These are phyloP conservation scores for Barnettozyma botsteinii DNA, from an alignment of 805 yeast species.

Conservation along the genomic window DNA sequence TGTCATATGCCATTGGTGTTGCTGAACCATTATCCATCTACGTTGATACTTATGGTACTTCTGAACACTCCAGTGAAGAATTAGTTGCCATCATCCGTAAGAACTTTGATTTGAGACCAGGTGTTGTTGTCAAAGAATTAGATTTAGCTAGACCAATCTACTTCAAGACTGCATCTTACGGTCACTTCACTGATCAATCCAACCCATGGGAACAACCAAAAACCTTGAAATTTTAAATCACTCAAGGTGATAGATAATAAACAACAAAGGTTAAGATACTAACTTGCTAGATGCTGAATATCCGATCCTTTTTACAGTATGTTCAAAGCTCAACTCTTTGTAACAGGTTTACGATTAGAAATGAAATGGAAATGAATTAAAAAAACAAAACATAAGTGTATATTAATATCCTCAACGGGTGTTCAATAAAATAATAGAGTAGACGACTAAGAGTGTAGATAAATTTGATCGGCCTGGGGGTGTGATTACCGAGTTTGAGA, in stretches of 20 bases:
- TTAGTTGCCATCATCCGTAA: slow-evolving; percentile 85
- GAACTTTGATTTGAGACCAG: slow-evolving; percentile 99
- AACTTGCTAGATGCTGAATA: too few relatives aligned
- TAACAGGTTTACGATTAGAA: slow-evolving; percentile 7
- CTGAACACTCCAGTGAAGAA: slow-evolving; percentile 82
- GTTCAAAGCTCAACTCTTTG: slow-evolving; percentile 12
- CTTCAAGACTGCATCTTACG: slow-evolving; percentile 98
- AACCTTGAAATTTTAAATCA: slow-evolving; percentile 50
- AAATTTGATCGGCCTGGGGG: too few relatives aligned
- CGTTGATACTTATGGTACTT: slow-evolving; percentile 98
- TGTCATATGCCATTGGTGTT: slow-evolving; percentile 99
- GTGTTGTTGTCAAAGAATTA: slow-evolving; percentile 94
- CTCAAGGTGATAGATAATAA: not conserved
- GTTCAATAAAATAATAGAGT: slow-evolving; percentile 2
- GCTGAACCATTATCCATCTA: slow-evolving; percentile 98
- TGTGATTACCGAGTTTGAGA: too few relatives aligned
- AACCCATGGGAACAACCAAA: slow-evolving; percentile 99
- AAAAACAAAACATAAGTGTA: slow-evolving; percentile 1
- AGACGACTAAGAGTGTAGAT: too few relatives aligned
- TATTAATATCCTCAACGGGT: slow-evolving; percentile 11
- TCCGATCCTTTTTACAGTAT: too few relatives aligned
- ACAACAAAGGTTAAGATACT: too few relatives aligned
- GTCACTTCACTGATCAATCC: slow-evolving; percentile 99
- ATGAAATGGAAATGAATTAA: slow-evolving; percentile 1
- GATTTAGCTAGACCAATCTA: slow-evolving; percentile 99